Evolutionary conservation across 208 protist species (phyloP), one percentile per base, ranked within the genome.

Genomic region (Trypanosoma boissoni): DNA sequence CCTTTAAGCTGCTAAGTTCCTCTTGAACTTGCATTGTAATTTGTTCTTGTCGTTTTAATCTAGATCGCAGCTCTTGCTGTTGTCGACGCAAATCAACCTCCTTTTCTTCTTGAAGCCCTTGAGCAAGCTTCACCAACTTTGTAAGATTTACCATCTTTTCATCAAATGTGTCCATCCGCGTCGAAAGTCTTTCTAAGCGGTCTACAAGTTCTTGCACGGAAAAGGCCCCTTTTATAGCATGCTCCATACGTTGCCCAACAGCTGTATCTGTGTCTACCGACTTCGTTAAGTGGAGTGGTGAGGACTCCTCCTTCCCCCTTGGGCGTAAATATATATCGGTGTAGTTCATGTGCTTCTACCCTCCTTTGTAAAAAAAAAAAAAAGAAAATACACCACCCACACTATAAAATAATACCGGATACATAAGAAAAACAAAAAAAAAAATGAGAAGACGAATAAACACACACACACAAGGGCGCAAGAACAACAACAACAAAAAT

Each of bases 61-160:
- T 76, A 12, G 67, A 67, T 0, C 68, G 70, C 48, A 90, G 62
- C 64, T 94, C 87, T 1, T 77, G 74, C 73, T 82, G 74, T 45
- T 94, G 68, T 34, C 68, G 54, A 8, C 73, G 75, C 59, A 94
- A 71, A 32, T 83, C 80, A 45, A 43, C 49, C 50, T 88, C 79
- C 48, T 81, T 78, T 50, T 94, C 83, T 37, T 81, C 83, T 27
- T 84, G 78, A 16, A 91, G 68, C 28, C 56, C 66, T 44, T 91
- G 83, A 21, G 83, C 79, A 29, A 94, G 72, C 59, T 94, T 87
- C 41, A 94, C 67, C 39, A 94, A 68, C 2, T 76, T 82, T 2
- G 82, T 91, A 53, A 94, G 69, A 66, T 91, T 94, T 31, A 86
- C 37, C 48, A 94, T 64, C 66, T 91, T 90, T 44, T 87, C 80